Percentiles rank a stretch among this genome's conserved stretches.
These are phyloP conservation scores for Dryas octopetala DNA, from an alignment of 306 rosid genomes.

Conservation along the genomic window DNA sequence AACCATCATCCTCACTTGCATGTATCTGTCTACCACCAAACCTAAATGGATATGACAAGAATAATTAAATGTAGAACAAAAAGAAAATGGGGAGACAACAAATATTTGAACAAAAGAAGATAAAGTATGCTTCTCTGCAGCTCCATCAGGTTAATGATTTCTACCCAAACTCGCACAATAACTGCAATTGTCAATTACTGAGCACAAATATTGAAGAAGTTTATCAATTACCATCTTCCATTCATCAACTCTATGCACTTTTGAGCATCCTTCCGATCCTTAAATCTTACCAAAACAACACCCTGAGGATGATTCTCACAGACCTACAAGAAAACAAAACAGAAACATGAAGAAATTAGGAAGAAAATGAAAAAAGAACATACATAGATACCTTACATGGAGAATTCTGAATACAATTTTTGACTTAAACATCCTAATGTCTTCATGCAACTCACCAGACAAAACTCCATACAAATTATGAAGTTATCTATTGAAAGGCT, in stretches of 20 bases:
- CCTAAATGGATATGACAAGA: slow-evolving; percentile 42
- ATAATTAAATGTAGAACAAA: neutral
- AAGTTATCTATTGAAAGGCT: neutral
- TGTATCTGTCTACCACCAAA: slow-evolving; percentile 91
- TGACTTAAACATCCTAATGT: neutral
- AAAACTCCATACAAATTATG: neutral
- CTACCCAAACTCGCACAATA: neutral
- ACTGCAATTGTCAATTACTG: neutral
- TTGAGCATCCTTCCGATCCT: slow-evolving; percentile 91
- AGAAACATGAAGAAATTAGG: slow-evolving; percentile 7
- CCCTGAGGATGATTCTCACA: slow-evolving; percentile 99
- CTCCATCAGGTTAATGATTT: neutral
- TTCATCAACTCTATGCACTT: slow-evolving; percentile 88
- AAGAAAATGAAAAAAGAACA: slow-evolving; percentile 11
- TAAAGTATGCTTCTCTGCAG: neutral
- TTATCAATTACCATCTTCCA: slow-evolving; percentile 84
- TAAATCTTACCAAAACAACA: slow-evolving; percentile 83
- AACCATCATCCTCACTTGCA: slow-evolving; percentile 88
- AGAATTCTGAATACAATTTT: neutral
- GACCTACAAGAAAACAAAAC: slow-evolving; percentile 48
- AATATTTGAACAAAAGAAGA: neutral
- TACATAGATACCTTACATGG: neutral
- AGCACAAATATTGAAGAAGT: neutral
- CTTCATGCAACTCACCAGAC: neutral
- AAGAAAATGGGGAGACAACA: neutral